Evolutionary conservation across 257 asterid genomes (phyloP), one percentile per base, ranked within the genome.

Genomic region (Handroanthus guayacan): DNA sequence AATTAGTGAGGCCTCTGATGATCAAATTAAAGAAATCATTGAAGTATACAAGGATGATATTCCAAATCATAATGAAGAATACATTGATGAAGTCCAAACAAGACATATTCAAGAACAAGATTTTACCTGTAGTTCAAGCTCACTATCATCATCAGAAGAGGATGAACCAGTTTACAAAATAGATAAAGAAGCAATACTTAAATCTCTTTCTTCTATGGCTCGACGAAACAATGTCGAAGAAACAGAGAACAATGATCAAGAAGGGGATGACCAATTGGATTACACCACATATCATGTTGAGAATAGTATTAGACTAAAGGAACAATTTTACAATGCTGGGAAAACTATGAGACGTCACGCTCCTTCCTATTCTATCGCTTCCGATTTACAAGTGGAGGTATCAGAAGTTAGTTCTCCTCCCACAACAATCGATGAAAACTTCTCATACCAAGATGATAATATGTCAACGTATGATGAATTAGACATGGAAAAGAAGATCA

Each of bases 351-450:
- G 39, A 20, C 82, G 36, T n/a, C 97, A 83, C 72, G 41, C 81
- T 9, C 84, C 87, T 43, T 69, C 90, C 60, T 76, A 80, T 52
- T 95, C 98, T n/a, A 85, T 91, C 41, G 97, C 94, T 74, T 95
- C 99, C 6, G 99, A 91, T 74, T 55, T 95, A 87, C 97, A 93
- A 75, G 99, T 95, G 38, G 98, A 95, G 86, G 88, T 86, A 58
- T 89, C 97, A 8, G 96, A 95, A 68, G 56, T 93, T 16, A 84
- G 97, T 67, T 93, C 95, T 2, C 94, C 98, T 12, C 89, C 89
- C 9, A 69, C 62, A 6, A 85, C 91, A 9, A 79, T 80, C 9
- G 90, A 86, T 31, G 93, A 86, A 9, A 84, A 75, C 85, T 67
- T 68, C 11, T 81, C 93, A 5, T 78, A 77, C 45, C 76, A 57